Percentiles rank a stretch among this genome's conserved stretches.
phyloP scores from a whole-genome alignment of 495 filamentous ascomycete species.

The Chaetomium fimeti region DNA sequence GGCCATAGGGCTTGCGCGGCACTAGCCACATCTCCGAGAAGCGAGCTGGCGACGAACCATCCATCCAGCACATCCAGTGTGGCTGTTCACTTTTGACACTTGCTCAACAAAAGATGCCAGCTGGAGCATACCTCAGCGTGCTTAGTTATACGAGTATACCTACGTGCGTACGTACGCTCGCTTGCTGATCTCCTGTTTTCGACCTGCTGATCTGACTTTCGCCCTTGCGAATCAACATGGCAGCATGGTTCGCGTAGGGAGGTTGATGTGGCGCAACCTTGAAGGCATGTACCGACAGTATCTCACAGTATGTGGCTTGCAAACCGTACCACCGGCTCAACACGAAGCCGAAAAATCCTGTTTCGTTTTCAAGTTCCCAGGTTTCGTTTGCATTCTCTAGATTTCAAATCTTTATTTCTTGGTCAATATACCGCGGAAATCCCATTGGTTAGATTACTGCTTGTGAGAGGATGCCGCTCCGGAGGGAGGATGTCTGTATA shows the following conservation, averaged over 20 bases:
- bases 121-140: constrained; percentile 11
- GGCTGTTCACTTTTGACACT: constrained; percentile 3
- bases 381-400: neutral
- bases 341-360: neutral
- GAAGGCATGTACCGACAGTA: no score
- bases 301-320: neutral
- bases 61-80: neutral
- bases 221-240: no score
- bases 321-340: neutral
- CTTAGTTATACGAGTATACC: no score
- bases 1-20: neutral
- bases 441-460: neutral
- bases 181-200: neutral
- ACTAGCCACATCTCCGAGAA: constrained; percentile 1
- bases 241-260: neutral
- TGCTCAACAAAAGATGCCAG: neutral
- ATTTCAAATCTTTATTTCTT: neutral
- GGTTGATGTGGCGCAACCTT: neutral
- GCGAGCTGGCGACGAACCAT: constrained; percentile 1
- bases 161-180: constrained; percentile 9
- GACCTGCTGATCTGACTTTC: neutral
- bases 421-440: neutral
- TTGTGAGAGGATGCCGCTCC: neutral
- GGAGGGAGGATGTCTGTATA: neutral
- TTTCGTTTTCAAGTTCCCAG: neutral